These are phyloP conservation scores for Coemansia aciculifera DNA, from an alignment of 192 early-diverging fungal genomes.

Conservation along the genomic window DNA sequence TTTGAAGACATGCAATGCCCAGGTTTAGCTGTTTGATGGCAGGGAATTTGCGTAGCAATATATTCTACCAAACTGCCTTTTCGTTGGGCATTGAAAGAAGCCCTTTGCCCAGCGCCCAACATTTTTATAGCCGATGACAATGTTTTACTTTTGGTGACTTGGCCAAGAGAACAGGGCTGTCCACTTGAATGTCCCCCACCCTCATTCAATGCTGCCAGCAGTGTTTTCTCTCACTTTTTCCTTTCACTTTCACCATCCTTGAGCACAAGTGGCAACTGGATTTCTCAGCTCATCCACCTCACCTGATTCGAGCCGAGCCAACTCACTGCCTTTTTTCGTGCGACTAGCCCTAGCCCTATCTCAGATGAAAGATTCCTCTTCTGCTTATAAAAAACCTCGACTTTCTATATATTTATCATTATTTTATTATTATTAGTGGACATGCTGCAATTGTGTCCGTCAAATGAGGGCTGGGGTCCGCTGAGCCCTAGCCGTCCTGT, in stretches of 20 bases:
- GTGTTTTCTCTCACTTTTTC: neutral
- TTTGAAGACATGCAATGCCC: neutral
- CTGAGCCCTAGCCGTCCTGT: conserved; percentile 43
- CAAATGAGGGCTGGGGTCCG: conserved; percentile 55
- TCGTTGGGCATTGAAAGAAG: neutral
- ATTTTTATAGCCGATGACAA: too few relatives aligned
- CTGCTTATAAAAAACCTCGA: neutral
- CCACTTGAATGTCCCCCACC: neutral
- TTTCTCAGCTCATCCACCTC: neutral
- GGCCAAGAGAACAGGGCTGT: neutral
- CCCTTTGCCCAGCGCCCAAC: neutral
- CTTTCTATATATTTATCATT: neutral
- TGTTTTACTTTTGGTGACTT: neutral
- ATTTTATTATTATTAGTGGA: neutral
- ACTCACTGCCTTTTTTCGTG: neutral
- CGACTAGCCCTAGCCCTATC: neutral
- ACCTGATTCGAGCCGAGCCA: neutral
- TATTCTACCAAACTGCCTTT: neutral
- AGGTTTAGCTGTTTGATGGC: neutral
- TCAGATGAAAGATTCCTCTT: neutral
- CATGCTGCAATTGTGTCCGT: conserved; percentile 20
- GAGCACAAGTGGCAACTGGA: neutral
- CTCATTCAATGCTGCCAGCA: neutral
- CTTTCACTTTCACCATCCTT: neutral
- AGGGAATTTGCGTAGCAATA: neutral